These are phyloP conservation scores for Phyllosticta citrichinensis DNA, from an alignment of 2,329 filamentous ascomycete species.

Conservation along the genomic window DNA sequence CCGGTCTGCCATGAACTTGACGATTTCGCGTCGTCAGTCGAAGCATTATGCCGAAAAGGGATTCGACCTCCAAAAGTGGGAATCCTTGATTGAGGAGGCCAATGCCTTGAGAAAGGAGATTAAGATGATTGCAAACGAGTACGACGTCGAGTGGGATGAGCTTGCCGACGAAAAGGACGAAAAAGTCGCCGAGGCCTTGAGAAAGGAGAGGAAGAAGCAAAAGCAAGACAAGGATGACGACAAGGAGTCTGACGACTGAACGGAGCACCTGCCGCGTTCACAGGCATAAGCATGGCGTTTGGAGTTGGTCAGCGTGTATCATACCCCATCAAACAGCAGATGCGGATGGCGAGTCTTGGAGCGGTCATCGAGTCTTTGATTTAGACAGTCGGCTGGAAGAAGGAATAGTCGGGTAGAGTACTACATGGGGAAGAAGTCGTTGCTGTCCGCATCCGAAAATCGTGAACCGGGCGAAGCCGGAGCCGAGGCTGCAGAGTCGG, in stretches of 20 bases:
- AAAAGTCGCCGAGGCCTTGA: constrained; percentile 42
- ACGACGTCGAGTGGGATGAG: constrained; percentile 86
- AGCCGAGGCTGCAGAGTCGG: not conserved
- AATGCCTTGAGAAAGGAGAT: constrained; percentile 72
- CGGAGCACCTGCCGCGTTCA: not conserved
- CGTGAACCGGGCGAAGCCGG: not conserved
- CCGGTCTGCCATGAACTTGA: constrained; percentile 76
- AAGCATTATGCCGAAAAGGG: constrained; percentile 66
- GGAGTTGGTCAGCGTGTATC: not conserved
- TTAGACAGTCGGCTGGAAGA: not conserved
- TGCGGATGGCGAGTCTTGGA: not conserved
- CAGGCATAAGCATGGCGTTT: not conserved
- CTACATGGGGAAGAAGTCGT: not conserved
- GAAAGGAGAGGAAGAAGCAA: constrained; percentile 35
- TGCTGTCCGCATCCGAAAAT: not conserved
- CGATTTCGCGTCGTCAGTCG: constrained; percentile 66
- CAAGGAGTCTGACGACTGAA: not conserved
- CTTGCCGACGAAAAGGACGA: constrained; percentile 60
- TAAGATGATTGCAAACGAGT: constrained; percentile 69
- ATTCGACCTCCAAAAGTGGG: constrained; percentile 70
- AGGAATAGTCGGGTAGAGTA: not conserved
- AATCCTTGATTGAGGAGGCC: constrained; percentile 66
- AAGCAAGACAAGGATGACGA: not conserved
- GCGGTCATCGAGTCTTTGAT: not conserved
- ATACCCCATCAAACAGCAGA: not conserved